Conservation (phyloP, 192 early-diverging fungal species). For the Backusella morwellensis region DNA sequence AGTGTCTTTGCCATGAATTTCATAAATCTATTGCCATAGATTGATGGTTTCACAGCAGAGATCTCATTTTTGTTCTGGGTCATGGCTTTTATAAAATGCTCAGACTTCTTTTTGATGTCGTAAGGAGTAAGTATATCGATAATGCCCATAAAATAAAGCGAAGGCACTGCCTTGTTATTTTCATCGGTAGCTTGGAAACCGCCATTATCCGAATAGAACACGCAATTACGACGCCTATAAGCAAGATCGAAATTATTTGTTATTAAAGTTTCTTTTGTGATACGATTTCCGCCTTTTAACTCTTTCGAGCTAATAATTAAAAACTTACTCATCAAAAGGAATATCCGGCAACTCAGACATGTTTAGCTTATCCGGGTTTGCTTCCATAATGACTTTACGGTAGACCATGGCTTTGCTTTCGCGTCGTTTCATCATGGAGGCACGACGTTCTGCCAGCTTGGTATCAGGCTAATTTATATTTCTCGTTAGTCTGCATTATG, state of each 20-base stretch:
- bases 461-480: slow-evolving; percentile 23
- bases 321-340: slow-evolving; percentile 34
- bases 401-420: slow-evolving; percentile 54
- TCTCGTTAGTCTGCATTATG: neutral
- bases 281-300: neutral
- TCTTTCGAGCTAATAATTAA: slow-evolving; percentile 5
- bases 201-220: slow-evolving; percentile 91
- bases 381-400: slow-evolving; percentile 49
- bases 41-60: slow-evolving; percentile 79
- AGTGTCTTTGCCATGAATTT: slow-evolving; percentile 77
- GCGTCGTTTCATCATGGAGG: slow-evolving; percentile 44
- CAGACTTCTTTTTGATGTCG: slow-evolving; percentile 82
- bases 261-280: neutral
- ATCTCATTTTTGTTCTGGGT: slow-evolving; percentile 77
- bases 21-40: slow-evolving; percentile 90
- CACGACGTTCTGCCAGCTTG: slow-evolving; percentile 41
- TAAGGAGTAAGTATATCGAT: slow-evolving; percentile 99
- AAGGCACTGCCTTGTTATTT: slow-evolving; percentile 58
- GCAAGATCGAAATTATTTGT: neutral
- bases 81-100: slow-evolving; percentile 86
- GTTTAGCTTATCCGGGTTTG: slow-evolving; percentile 60
- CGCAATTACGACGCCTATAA: slow-evolving; percentile 59
- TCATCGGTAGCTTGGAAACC: slow-evolving; percentile 84
- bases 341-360: slow-evolving; percentile 60
- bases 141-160: slow-evolving; percentile 93